A percentile compares a stretch with the other conserved stretches of the same genome.
phyloP scores from a whole-genome alignment of 163 green algal species.

The Smithsoniella earleae region DNA sequence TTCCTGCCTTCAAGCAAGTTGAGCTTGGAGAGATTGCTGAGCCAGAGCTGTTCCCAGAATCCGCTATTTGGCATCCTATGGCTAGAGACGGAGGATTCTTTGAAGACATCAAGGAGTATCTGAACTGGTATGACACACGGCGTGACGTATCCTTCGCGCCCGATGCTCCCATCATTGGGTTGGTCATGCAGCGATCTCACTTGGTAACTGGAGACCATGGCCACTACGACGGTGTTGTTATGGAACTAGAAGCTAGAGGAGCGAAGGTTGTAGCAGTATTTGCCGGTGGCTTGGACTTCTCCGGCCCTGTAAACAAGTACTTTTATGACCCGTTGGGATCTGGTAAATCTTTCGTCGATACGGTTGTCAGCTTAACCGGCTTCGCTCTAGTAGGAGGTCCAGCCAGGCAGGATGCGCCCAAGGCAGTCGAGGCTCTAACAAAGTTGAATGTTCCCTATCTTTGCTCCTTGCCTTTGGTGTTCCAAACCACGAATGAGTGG shows the following conservation, averaged over 20 bases:
- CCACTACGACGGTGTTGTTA: constrained; percentile 86
- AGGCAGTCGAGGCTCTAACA: constrained; percentile 81
- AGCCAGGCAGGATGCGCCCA: constrained; percentile 87
- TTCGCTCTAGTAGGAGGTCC: constrained; percentile 94
- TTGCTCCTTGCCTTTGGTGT: constrained; percentile 89
- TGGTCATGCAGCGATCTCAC: constrained; percentile 94
- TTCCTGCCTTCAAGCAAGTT: constrained; percentile 70
- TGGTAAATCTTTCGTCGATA: constrained; percentile 73
- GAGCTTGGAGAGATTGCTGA: constrained; percentile 59
- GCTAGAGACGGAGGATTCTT: constrained; percentile 47
- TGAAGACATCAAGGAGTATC: constrained; percentile 98
- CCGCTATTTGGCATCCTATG: constrained; percentile 98
- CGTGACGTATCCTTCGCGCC: constrained; percentile 74
- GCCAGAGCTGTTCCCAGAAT: constrained; percentile 86
- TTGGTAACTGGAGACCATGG: constrained; percentile 96
- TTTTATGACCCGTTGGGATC: constrained; percentile 92
- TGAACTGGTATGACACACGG: constrained; percentile 97
- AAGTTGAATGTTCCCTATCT: constrained; percentile 95
- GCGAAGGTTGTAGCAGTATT: constrained; percentile 88
- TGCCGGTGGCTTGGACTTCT: constrained; percentile 94
- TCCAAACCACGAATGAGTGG: constrained; percentile 99
- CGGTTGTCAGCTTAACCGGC: constrained; percentile 85
- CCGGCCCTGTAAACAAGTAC: constrained; percentile 89
- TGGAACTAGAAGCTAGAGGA: constrained; percentile 81
- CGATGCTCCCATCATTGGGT: constrained; percentile 84